Percentiles rank a stretch among this genome's conserved stretches.
Conservation (phyloP, 768 basidiomycete genomes). For the Gelatoporia subvermispora region DNA sequence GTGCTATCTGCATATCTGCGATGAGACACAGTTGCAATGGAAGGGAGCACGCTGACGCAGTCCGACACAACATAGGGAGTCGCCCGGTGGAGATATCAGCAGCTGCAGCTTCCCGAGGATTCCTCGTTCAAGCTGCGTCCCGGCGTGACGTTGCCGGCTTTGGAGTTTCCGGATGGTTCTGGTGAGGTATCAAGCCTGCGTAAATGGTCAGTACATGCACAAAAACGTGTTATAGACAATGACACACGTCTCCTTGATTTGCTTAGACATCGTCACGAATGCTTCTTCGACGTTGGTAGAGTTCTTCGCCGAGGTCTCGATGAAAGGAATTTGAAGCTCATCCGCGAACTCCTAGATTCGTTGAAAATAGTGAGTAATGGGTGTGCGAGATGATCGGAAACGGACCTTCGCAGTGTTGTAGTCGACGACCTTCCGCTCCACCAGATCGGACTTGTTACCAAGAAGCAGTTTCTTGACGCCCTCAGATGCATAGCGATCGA, state of each 20-base stretch:
- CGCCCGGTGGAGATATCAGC: conserved; percentile 3
- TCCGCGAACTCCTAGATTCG: conserved; percentile 80
- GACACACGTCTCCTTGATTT: conserved; percentile 81
- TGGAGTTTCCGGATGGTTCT: conserved; percentile 6
- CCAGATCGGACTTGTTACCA: conserved; percentile 98
- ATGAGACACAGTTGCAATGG: no score
- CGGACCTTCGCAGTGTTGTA: conserved; percentile 81
- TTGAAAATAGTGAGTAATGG: neutral
- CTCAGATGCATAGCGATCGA: conserved; percentile 94
- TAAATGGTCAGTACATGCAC: no score
- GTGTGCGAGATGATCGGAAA: neutral
- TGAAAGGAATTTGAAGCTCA: conserved; percentile 85
- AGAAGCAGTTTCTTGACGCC: conserved; percentile 98
- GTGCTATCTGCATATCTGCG: no score
- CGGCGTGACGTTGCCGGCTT: conserved; percentile 12
- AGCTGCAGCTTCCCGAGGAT: conserved; percentile 13
- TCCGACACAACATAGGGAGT: neutral
- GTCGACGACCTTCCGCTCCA: conserved; percentile 93
- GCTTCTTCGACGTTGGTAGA: conserved; percentile 98
- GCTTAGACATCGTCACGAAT: conserved; percentile 96
- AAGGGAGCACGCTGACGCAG: no score
- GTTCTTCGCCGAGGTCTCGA: conserved; percentile 98
- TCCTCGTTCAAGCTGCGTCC: conserved; percentile 11
- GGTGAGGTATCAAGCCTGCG: conserved; percentile 12
- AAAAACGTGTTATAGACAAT: neutral